Evolutionary conservation across 768 basidiomycete species (phyloP).

Genomic region (Russula virescens): DNA sequence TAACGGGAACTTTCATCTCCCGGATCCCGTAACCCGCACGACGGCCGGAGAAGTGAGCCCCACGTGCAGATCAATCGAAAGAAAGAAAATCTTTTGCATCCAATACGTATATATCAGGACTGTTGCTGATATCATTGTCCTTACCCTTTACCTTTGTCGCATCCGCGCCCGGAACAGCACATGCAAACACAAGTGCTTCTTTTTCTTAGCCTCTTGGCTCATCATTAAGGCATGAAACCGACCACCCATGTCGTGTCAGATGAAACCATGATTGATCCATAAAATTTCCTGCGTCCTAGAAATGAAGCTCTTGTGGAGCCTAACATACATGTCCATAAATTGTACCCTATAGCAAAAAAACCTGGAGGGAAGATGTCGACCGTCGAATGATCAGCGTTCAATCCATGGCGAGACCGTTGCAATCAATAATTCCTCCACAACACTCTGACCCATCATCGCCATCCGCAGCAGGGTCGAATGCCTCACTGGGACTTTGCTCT

Average conservation of each 20-base stretch:
- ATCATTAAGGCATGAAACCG: neutral
- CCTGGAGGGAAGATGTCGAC: neutral
- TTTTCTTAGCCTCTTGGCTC: neutral
- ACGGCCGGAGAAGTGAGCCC: neutral
- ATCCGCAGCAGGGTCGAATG: neutral
- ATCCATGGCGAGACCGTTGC: conserved; percentile 2
- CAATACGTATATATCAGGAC: neutral
- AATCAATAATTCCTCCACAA: conserved; percentile 11
- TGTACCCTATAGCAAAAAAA: neutral
- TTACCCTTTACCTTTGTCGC: neutral
- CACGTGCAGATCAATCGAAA: neutral
- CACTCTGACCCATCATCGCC: neutral
- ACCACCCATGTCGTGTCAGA: neutral
- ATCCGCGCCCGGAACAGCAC: neutral
- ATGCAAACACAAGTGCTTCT: neutral
- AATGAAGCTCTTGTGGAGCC: neutral
- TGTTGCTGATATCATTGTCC: neutral
- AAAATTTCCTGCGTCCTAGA: neutral
- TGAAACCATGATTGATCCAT: neutral
- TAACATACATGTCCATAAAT: neutral
- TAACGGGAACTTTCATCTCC: neutral
- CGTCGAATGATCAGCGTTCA: neutral
- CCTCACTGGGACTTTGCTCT: neutral
- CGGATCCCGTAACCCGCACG: neutral
- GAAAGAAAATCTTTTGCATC: neutral